Evolutionary conservation across 768 basidiomycete genomes (phyloP), one percentile per base, ranked within the genome.

Genomic region (Kwoniella newhampshirensis): DNA sequence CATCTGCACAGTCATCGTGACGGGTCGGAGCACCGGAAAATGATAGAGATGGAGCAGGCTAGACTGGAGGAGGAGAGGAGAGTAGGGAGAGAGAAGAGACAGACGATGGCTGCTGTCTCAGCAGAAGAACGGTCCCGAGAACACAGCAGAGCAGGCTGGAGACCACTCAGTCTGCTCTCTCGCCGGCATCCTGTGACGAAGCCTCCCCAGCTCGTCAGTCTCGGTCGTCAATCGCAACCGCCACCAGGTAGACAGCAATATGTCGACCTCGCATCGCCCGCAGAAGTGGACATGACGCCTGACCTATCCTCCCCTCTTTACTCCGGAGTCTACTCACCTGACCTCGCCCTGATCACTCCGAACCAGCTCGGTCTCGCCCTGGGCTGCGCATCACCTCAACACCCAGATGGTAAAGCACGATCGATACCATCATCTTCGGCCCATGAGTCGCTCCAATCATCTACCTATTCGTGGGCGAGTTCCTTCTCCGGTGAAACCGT

Each of bases 381-480:
- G 6, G 57, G 45, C 8, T 53, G 57, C 27, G 18, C 21, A 8
- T 49, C 50, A 17, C 50, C 50, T 11, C 43, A 37, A 13, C 44
- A 45, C 37, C 53, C 46, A 41, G 35, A 30, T 41, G 26, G 47
- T 30, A 23, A 21, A 37, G 44, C 28, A 20, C 30, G 28, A 44
- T 8, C 4, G 15, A 18, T 23, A 1, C 48, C 13, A 40, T 28
- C 35, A 8, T 18, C 51, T 26, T 36, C 27, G 26, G 41, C 39
- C 39, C 42, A 50, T 8, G 28, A 30, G 36, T 67, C 60, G 13
- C 37, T 56, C 15, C 39, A 51, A 45, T 52, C 47, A 2, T 71
- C 69, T 15, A 67, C 69, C 13, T 71, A 71, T 46, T 67, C 66
- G 2, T 71, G 69, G 69, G 69, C 69, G 18, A 59, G 60, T 11